These are phyloP conservation scores for Globisporangium viniferum DNA, from an alignment of 352 stramenopile genomes.

Conservation along the genomic window DNA sequence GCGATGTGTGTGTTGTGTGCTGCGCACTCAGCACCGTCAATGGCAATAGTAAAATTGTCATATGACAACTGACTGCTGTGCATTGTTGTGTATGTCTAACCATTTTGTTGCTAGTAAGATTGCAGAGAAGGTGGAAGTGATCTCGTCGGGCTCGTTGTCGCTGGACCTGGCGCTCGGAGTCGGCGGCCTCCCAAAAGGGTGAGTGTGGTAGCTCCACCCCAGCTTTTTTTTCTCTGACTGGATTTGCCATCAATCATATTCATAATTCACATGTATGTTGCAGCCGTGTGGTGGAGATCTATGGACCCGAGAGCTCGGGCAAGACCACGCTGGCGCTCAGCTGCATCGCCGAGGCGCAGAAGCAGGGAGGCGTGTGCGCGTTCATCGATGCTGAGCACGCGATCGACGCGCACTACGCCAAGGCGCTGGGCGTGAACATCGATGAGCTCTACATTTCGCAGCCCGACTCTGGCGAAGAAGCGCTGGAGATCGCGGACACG, in stretches of 20 bases:
- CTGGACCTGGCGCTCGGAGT: constrained; percentile 90
- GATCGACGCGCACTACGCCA: constrained; percentile 96
- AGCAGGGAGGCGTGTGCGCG: constrained; percentile 91
- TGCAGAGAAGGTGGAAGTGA: constrained; percentile 89
- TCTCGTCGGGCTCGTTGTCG: constrained; percentile 93
- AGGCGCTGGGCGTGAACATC: constrained; percentile 92
- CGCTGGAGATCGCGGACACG: constrained; percentile 98
- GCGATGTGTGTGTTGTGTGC: not conserved
- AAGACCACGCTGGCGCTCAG: constrained; percentile 98
- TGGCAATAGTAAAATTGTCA: not conserved
- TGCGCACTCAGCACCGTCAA: not conserved
- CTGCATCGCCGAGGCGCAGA: constrained; percentile 95
- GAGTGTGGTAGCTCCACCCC: not conserved
- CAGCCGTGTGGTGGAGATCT: constrained; percentile 98
- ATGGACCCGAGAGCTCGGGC: constrained; percentile 96
- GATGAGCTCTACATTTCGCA: constrained; percentile 96
- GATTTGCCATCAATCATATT: not conserved
- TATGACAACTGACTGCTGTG: not conserved
- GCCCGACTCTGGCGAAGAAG: constrained; percentile 97
- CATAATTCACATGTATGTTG: not conserved
- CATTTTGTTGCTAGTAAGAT: constrained; percentile 47
- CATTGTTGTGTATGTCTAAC: not conserved
- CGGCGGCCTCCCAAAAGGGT: constrained; percentile 94
- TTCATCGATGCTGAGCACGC: constrained; percentile 99
- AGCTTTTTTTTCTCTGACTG: not conserved